Base-by-base conservation (phyloP, 2,329 filamentous ascomycete genomes). In the Colletotrichum sansevieriae region DNA sequence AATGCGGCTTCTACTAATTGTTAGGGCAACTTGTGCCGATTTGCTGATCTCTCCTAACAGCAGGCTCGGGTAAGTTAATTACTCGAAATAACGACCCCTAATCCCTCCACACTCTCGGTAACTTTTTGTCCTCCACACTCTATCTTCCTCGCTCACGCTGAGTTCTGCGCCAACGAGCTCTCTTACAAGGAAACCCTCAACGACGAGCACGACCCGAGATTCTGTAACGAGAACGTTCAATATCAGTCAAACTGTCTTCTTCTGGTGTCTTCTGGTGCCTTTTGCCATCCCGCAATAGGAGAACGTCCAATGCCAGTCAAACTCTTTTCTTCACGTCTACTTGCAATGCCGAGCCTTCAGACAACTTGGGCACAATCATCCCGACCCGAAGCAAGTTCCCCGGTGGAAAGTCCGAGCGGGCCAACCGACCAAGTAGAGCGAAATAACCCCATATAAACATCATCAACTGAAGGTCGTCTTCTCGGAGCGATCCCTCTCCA, bases 11-110 rank as follows among this genome's bases (percentile, higher is more conserved):
- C 39, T 49, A 47, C 33, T 58, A 64, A 54, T 41, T 52, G 52
- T 54, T 64, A 52, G 65, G 58, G 65, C 65, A 33, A 44, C 29
- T 52, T 13, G 35, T 51, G 37, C 60, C 39, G 37, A 44, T 20
- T 33, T 57, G 37, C 37, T 8, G 13, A 37, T 52, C 20, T 8
- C n/a, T 18, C 25, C 44, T 44, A 64, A 33, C 49, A 25, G 37
- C 49, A 35, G 12, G 49, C 15, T 33, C 22, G 15, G 29, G 15
- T 33, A 52, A 52, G 33, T 37, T 52, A 15, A 15, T 11, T 15
- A 29, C 29, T 2, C 18, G 18, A 18, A 22, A 22, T 22, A 2
- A 22, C 22, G 22, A 22, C 22, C 22, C 22, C 4, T 22, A 3
- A 22, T 22, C 22, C 22, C 22, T 22, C 22, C 22, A 3, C 22